Evolutionary conservation across 148 eudicot species (phyloP).

Genomic region (Vaccinium myrtillus): DNA sequence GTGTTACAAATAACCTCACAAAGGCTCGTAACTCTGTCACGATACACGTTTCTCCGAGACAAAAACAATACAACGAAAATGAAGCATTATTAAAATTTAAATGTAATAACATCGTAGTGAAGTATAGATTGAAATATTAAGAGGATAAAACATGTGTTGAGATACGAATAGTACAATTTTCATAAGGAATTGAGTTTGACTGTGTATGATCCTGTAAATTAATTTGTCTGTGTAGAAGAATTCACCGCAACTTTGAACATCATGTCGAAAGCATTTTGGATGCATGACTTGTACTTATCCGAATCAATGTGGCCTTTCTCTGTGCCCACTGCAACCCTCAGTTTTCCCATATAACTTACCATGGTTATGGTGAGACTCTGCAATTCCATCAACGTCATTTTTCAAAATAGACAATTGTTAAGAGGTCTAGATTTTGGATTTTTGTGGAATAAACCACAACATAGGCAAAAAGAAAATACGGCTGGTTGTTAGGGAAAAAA

Average conservation of each 20-base stretch:
- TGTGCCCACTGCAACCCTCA: conserved; percentile 45
- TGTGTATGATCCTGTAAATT: not conserved
- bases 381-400: conserved; percentile 17
- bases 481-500: not conserved
- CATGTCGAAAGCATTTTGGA: conserved; percentile 37
- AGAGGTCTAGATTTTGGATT: not conserved
- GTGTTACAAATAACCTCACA: too few relatives aligned
- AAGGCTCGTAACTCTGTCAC: not conserved
- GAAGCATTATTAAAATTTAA: not conserved
- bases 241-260: conserved; percentile 11
- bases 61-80: not conserved
- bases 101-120: not conserved
- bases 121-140: not conserved
- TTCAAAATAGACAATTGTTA: not conserved
- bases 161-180: not conserved
- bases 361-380: conserved; percentile 73
- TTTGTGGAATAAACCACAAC: not conserved
- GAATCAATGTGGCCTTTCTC: conserved; percentile 38
- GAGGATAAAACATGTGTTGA: not conserved
- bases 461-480: not conserved
- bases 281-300: conserved; percentile 32
- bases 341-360: conserved; percentile 45
- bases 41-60: not conserved
- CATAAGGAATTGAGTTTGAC: not conserved
- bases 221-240: not conserved